Evolutionary conservation across 208 protist species (phyloP).

Genomic region (Leishmania tarentolae): DNA sequence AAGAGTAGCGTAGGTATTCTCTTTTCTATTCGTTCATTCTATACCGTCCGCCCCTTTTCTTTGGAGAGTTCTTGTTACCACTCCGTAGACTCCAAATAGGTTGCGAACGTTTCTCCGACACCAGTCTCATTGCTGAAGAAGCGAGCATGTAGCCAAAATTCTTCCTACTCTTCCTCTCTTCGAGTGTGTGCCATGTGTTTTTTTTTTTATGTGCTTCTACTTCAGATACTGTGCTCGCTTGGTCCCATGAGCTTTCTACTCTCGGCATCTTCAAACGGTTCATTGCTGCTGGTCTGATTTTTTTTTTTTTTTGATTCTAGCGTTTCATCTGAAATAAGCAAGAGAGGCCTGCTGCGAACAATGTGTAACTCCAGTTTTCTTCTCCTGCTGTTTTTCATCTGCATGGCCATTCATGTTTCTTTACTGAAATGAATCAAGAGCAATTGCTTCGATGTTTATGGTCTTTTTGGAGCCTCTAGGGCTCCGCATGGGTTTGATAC

Average conservation of each 20-base stretch:
- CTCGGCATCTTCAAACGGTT: background rate
- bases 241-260: background rate
- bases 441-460: background rate
- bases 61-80: background rate
- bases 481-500: background rate
- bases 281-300: background rate
- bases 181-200: background rate
- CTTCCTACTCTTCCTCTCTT: too few relatives aligned
- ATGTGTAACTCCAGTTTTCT: background rate
- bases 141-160: background rate
- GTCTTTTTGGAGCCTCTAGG: background rate
- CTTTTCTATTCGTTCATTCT: background rate
- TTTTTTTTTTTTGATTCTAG: background rate
- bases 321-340: background rate
- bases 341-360: background rate
- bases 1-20: background rate
- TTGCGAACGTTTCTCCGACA: background rate
- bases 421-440: background rate
- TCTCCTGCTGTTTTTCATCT: background rate
- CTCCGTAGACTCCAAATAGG: background rate
- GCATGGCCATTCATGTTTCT: background rate
- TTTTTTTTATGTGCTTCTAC: background rate
- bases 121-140: background rate
- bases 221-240: background rate
- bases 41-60: background rate